Evolutionary conservation across 2,329 filamentous ascomycete genomes (phyloP).

Genomic region (Ascochyta fabae): DNA sequence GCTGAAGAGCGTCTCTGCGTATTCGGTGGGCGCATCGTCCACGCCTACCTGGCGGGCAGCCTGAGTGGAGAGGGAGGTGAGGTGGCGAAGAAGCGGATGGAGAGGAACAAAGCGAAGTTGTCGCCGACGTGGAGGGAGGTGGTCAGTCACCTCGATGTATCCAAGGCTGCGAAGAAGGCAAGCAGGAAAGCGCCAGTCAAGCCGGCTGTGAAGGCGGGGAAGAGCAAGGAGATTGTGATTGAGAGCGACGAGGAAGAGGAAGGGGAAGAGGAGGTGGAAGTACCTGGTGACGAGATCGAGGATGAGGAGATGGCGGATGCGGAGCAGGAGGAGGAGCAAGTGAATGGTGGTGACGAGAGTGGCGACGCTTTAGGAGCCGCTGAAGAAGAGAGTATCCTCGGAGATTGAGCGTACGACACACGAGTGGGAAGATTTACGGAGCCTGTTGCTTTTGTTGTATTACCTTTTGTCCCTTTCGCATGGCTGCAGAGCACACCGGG

Average conservation of each 20-base stretch:
- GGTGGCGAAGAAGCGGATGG: conserved; percentile 71
- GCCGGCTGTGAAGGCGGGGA: conserved; percentile 52
- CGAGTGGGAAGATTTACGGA: background rate
- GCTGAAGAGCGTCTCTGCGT: conserved; percentile 88
- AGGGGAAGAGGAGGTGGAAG: conserved; percentile 34
- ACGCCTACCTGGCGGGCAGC: conserved; percentile 76
- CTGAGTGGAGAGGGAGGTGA: conserved; percentile 64
- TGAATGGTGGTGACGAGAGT: conserved; percentile 48
- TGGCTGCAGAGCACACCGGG: conserved; percentile 9
- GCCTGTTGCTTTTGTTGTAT: background rate
- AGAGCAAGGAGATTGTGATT: conserved; percentile 46
- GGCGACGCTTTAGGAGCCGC: conserved; percentile 44
- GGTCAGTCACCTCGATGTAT: conserved; percentile 74
- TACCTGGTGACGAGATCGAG: conserved; percentile 36
- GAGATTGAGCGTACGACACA: conserved; percentile 36
- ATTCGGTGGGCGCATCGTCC: conserved; percentile 81
- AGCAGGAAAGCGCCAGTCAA: conserved; percentile 42
- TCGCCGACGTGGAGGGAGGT: conserved; percentile 88
- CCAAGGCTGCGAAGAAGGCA: conserved; percentile 51
- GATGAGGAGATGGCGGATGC: conserved; percentile 51
- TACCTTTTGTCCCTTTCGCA: background rate
- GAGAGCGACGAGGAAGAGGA: conserved; percentile 35
- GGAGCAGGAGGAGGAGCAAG: conserved; percentile 39
- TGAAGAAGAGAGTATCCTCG: conserved; percentile 54
- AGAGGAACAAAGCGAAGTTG: conserved; percentile 79